These are phyloP conservation scores for Globisporangium yorkense DNA, from an alignment of 352 stramenopile genomes.

Conservation along the genomic window DNA sequence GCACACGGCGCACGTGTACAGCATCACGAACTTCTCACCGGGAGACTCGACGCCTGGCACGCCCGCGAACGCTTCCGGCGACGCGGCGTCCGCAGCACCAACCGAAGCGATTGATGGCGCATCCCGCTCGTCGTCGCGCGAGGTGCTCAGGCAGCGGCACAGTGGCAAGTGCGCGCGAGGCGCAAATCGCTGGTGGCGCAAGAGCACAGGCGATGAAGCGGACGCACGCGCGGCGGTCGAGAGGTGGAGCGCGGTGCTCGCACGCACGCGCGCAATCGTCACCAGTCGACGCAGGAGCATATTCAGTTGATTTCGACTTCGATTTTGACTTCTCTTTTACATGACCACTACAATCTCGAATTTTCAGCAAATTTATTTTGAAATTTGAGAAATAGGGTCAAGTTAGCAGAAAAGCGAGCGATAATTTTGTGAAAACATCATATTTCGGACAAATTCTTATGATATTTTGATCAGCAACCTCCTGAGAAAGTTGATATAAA, in stretches of 20 bases:
- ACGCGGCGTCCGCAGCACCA: neutral
- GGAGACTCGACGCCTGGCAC: slow-evolving; percentile 70
- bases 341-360: too few species aligned
- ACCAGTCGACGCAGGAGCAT: too few species aligned
- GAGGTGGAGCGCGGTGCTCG: neutral
- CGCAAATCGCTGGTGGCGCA: too few species aligned
- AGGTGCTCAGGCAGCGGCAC: neutral
- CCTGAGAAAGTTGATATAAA: too few species aligned
- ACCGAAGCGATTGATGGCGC: neutral
- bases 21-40: slow-evolving; percentile 95
- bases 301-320: too few species aligned
- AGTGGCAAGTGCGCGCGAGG: neutral
- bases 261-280: neutral
- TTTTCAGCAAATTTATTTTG: too few species aligned
- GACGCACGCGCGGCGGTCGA: neutral
- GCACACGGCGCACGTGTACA: slow-evolving; percentile 98
- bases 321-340: too few species aligned
- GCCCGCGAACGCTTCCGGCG: slow-evolving; percentile 16
- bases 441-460: too few species aligned
- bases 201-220: neutral
- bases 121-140: neutral
- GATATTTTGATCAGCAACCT: too few species aligned
- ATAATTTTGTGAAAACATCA: too few species aligned
- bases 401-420: too few species aligned
- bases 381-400: too few species aligned